Conservation (phyloP, 345 rosid genomes). For the Ricinus communis region DNA sequence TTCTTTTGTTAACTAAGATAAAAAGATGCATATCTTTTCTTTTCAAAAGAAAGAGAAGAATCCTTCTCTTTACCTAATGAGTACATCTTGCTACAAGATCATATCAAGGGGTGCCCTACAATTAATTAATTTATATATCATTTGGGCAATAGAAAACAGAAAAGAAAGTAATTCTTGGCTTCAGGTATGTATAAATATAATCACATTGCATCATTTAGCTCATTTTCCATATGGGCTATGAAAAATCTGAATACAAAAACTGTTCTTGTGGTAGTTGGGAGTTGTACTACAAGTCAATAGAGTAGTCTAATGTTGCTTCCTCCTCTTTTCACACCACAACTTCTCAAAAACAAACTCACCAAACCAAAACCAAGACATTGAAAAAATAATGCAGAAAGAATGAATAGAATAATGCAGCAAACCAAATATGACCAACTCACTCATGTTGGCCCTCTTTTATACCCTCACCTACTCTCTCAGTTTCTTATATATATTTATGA, state of each 20-base stretch:
- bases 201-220: neutral
- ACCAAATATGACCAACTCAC: slow-evolving; percentile 17
- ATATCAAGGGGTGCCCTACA: too few species aligned
- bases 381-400: neutral
- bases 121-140: too few species aligned
- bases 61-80: too few species aligned
- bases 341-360: slow-evolving; percentile 6
- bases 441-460: neutral
- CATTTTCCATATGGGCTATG: neutral
- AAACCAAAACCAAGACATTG: neutral
- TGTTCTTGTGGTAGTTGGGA: neutral
- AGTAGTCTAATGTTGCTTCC: neutral
- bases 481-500: neutral
- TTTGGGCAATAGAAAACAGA: too few species aligned
- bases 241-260: neutral
- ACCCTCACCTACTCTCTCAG: slow-evolving; percentile 1
- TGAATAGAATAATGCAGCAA: neutral
- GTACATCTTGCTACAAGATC: too few species aligned
- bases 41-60: too few species aligned
- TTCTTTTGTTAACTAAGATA: too few species aligned
- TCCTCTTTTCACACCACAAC: neutral
- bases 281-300: neutral
- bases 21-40: too few species aligned
- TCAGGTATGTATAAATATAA: too few species aligned
- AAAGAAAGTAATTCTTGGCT: too few species aligned